A percentile compares a stretch with the other conserved stretches of the same genome.
Conservation (phyloP, 2,329 filamentous ascomycete species). For the Xylariales sp. region DNA sequence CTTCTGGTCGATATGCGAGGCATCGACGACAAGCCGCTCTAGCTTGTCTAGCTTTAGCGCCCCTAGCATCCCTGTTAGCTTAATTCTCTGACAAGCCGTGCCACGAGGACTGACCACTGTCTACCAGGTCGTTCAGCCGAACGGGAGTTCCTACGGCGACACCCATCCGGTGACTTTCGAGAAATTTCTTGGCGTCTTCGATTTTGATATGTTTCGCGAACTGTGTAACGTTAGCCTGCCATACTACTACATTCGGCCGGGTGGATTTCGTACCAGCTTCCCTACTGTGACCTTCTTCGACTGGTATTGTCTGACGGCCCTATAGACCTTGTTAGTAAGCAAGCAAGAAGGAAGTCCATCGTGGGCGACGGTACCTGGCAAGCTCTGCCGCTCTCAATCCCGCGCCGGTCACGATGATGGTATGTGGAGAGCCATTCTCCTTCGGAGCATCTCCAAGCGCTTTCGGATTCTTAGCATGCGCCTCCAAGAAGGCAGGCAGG, state of each 20-base stretch:
- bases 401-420: constrained; percentile 85
- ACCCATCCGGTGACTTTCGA: constrained; percentile 77
- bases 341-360: neutral
- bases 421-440: constrained; percentile 81
- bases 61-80: constrained; percentile 55
- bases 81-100: neutral
- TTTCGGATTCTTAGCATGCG: constrained; percentile 67
- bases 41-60: constrained; percentile 77
- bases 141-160: constrained; percentile 92
- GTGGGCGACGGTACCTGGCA: constrained; percentile 65
- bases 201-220: constrained; percentile 99
- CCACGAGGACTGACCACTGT: constrained; percentile 71
- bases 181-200: constrained; percentile 82
- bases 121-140: constrained; percentile 82
- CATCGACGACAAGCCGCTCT: constrained; percentile 86
- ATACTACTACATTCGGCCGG: neutral
- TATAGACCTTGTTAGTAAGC: constrained; percentile 47
- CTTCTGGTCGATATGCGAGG: constrained; percentile 93
- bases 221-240: constrained; percentile 47
- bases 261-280: constrained; percentile 71
- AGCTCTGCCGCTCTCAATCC: constrained; percentile 89
- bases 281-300: constrained; percentile 81
- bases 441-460: constrained; percentile 73
- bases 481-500: constrained; percentile 82
- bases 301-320: constrained; percentile 81